Percentiles rank a stretch among this genome's conserved stretches.
These are phyloP conservation scores for Picea abies DNA, from an alignment of 83 land plant genomes.

Conservation along the genomic window DNA sequence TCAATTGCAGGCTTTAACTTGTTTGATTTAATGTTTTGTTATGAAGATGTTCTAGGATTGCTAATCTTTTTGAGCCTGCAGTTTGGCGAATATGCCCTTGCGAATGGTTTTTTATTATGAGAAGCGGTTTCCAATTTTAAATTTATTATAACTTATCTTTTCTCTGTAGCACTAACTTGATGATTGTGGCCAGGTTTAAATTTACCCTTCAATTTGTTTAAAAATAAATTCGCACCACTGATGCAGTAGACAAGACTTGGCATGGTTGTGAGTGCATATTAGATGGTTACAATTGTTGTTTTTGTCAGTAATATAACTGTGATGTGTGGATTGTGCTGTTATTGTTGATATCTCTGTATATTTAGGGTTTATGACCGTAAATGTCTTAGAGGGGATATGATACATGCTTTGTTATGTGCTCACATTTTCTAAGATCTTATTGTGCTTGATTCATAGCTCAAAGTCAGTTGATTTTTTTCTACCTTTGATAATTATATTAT, in stretches of 20 bases:
- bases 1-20: constrained; percentile 8
- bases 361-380: no score
- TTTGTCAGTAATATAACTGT: not conserved
- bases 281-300: not conserved
- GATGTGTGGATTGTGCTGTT: not conserved
- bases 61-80: constrained; percentile 16
- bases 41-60: not conserved
- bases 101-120: not conserved
- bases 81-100: constrained; percentile 15
- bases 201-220: not conserved
- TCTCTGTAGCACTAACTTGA: constrained; percentile 11
- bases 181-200: not conserved
- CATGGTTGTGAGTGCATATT: not conserved
- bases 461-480: no score
- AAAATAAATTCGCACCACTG: not conserved
- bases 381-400: not conserved
- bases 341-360: no score
- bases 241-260: not conserved
- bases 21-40: not conserved
- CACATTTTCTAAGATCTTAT: no score
- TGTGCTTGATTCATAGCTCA: no score
- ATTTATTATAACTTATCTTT: not conserved
- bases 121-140: constrained; percentile 8
- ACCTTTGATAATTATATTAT: no score
- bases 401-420: no score